phyloP scores from a whole-genome alignment of 208 protist genomes.

The Plasmodiophora brassicae region DNA sequence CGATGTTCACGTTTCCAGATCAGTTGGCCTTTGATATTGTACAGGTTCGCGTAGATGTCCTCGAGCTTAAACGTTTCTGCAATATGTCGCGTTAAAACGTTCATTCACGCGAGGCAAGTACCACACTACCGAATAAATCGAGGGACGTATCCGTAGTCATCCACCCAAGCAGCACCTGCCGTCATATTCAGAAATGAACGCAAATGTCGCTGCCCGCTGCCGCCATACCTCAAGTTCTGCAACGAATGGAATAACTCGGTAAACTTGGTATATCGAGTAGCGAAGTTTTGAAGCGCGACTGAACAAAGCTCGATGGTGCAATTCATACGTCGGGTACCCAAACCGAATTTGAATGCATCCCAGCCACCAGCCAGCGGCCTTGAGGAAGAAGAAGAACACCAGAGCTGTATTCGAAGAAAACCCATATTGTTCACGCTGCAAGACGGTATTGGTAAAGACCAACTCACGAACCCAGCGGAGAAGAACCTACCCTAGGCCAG shows the following conservation, averaged over 20 bases:
- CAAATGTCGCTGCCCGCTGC: background rate
- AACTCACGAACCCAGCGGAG: no score
- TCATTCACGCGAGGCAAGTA: background rate
- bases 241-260: background rate
- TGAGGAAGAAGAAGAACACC: slow-evolving; percentile 3
- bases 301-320: slow-evolving; percentile 11
- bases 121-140: background rate
- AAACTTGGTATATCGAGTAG: background rate
- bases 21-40: slow-evolving; percentile 14
- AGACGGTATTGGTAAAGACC: no score
- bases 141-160: background rate
- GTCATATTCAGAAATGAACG: background rate
- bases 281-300: background rate
- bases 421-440: background rate
- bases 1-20: slow-evolving; percentile 21
- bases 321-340: background rate
- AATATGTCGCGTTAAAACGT: background rate
- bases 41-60: slow-evolving; percentile 18
- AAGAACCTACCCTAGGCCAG: background rate
- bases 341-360: background rate
- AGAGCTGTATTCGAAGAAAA: slow-evolving; percentile 2
- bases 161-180: background rate
- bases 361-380: background rate
- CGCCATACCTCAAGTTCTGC: slow-evolving; percentile 15
- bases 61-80: slow-evolving; percentile 16